A percentile compares a stretch with the other conserved stretches of the same genome.
Evolutionary conservation across 495 filamentous ascomycete genomes (phyloP).

Genomic region (Aspergillus diversus): DNA sequence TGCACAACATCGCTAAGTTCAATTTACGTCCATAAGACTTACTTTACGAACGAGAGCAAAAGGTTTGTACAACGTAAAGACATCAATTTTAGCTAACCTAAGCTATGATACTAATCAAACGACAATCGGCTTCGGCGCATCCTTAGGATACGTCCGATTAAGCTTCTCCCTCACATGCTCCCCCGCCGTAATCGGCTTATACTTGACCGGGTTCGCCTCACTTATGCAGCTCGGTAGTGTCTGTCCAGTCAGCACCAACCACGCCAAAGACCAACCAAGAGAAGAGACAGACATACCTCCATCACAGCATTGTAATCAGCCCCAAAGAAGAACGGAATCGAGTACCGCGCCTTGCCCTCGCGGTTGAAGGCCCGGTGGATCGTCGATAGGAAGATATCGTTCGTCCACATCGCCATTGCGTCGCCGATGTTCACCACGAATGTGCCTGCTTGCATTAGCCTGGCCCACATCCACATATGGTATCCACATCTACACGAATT

Average conservation of each 20-base stretch:
- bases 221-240: background rate
- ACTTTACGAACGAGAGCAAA: too few species aligned
- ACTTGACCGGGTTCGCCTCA: slow-evolving; percentile 3
- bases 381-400: slow-evolving; percentile 5
- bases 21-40: too few species aligned
- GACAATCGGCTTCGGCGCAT: background rate
- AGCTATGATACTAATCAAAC: background rate
- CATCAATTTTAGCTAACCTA: too few species aligned
- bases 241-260: background rate
- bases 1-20: too few species aligned
- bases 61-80: too few species aligned
- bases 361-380: slow-evolving; percentile 5
- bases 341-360: background rate
- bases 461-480: background rate
- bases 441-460: background rate
- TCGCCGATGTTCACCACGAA: slow-evolving; percentile 4
- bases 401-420: slow-evolving; percentile 1
- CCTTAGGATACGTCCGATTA: slow-evolving; percentile 4
- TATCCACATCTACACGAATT: too few species aligned
- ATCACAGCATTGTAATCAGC: background rate
- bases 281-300: background rate
- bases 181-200: background rate
- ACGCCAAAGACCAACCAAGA: background rate
- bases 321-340: slow-evolving; percentile 3
- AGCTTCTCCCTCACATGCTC: background rate